Base-by-base conservation (phyloP, 2,329 filamentous ascomycete species). In the Endothia cerciana region DNA sequence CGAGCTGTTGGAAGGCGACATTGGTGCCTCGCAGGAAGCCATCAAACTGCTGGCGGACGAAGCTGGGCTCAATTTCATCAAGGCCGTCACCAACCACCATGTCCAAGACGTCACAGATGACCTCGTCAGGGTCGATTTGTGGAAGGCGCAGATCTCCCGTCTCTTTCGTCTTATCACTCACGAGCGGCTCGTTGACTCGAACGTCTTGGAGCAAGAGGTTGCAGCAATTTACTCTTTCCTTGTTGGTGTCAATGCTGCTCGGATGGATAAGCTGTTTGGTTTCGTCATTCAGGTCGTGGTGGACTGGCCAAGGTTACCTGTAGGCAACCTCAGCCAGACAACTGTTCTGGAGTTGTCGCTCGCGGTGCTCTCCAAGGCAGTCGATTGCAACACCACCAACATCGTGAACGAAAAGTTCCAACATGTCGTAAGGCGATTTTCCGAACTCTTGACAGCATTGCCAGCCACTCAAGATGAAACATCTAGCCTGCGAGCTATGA, bases 171-270 rank as follows among this genome's bases (percentile, higher is more conserved):
- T 80, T 7, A 65, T 80, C 15, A 77, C 75, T 1, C 77, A 81
- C 33, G 63, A 71, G 3, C 70, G 71, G 4, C 73, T 79, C 7
- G 65, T 75, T 1, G 74, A 77, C 56, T 81, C 78, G 8, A 74
- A 76, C 13, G 71, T 80, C 0, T 70, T 82, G 17, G 79, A 81
- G 62, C 73, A 76, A 43, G 70, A 80, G 41, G 75, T 79, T 1
- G 73, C 75, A 2, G 63, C 59, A 0, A 72, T 80, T 19, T 77
- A 74, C 67, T 78, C 75, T 45, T 77, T 74, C 56, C 60, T 80
- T 0, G 65, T 73, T 7, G 79, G 79, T 7, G 65, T 77, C 38
- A 74, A 76, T 1, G 76, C 75, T 2, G 45, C 4, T 1, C 68
- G 71, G 2, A 66, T 80, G 69, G 69, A 61, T 1, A 65, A 36